Evolutionary conservation across 441 rosid genomes (phyloP).

Genomic region (Metrosideros polymorpha): DNA sequence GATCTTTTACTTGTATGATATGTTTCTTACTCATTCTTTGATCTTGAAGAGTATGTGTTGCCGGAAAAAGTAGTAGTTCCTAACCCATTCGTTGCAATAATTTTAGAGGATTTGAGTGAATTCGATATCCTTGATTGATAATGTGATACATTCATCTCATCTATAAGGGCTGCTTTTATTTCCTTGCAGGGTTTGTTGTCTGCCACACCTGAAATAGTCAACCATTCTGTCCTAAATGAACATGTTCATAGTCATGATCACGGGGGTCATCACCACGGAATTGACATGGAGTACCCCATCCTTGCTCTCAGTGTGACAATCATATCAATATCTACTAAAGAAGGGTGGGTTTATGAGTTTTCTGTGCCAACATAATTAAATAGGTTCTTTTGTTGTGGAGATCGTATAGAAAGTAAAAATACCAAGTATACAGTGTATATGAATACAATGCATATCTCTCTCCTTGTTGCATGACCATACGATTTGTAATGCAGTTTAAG

Average conservation of each 20-base stretch:
- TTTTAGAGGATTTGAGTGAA: not conserved
- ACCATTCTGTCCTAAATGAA: conserved; percentile 24
- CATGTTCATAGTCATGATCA: conserved; percentile 24
- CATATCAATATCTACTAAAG: conserved; percentile 77
- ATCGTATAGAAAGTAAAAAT: not conserved
- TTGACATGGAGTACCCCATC: conserved; percentile 61
- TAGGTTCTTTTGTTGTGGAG: not conserved
- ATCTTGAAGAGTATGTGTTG: not conserved
- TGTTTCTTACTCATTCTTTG: not conserved
- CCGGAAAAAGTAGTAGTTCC: not conserved
- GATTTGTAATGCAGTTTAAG: not conserved
- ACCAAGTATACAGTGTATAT: not conserved
- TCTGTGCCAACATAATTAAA: not conserved
- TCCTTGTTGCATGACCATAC: not conserved
- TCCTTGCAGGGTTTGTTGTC: conserved; percentile 44
- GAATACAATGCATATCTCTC: not conserved
- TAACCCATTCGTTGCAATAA: not conserved
- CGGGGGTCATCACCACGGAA: conserved; percentile 43
- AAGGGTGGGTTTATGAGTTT: conserved; percentile 44
- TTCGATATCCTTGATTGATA: not conserved
- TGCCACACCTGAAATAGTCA: conserved; percentile 35
- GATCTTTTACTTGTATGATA: conserved; percentile 52
- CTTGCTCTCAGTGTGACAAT: conserved; percentile 72
- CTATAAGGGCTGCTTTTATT: not conserved
- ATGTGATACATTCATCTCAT: not conserved